A percentile compares a stretch with the other conserved stretches of the same genome.
phyloP scores from a whole-genome alignment of 225 moss, liverwort and hornwort genomes.

The Bryum argenteum region DNA sequence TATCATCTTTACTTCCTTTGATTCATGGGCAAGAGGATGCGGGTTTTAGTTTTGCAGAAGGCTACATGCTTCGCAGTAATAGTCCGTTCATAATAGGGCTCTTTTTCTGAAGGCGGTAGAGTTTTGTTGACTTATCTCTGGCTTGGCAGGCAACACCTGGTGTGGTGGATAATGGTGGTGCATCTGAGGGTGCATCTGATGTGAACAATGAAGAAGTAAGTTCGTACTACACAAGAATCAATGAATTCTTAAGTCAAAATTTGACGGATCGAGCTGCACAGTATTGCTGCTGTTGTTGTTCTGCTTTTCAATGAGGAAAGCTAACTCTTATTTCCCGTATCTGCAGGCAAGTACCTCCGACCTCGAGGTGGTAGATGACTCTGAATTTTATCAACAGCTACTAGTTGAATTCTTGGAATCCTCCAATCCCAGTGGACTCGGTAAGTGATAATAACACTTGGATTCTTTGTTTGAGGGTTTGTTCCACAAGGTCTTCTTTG shows the following conservation, averaged over 20 bases:
- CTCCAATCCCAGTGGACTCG: slow-evolving; percentile 66
- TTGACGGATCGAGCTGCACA: slow-evolving; percentile 2
- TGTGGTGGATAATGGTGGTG: slow-evolving; percentile 36
- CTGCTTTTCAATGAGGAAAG: slow-evolving; percentile 3
- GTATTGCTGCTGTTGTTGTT: slow-evolving; percentile 7
- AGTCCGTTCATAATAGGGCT: neutral
- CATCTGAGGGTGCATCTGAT: slow-evolving; percentile 31
- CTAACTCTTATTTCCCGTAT: slow-evolving; percentile 26
- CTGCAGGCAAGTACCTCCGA: slow-evolving; percentile 49
- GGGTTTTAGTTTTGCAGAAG: neutral
- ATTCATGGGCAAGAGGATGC: neutral
- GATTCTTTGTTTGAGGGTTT: neutral
- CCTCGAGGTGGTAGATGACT: slow-evolving; percentile 82
- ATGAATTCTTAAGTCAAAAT: neutral
- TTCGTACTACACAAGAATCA: neutral
- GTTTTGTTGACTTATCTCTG: neutral
- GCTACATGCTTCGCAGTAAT: slow-evolving; percentile 1
- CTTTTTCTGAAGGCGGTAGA: neutral
- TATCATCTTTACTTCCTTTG: neutral
- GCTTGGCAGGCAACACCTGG: slow-evolving; percentile 36
- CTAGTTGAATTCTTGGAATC: slow-evolving; percentile 91
- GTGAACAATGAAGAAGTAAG: slow-evolving; percentile 39
- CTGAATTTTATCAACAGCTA: slow-evolving; percentile 92
- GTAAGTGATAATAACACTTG: slow-evolving; percentile 30
- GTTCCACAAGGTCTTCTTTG: neutral